Evolutionary conservation across 129 eudicot species (phyloP).

Genomic region (Tagetes patula): DNA sequence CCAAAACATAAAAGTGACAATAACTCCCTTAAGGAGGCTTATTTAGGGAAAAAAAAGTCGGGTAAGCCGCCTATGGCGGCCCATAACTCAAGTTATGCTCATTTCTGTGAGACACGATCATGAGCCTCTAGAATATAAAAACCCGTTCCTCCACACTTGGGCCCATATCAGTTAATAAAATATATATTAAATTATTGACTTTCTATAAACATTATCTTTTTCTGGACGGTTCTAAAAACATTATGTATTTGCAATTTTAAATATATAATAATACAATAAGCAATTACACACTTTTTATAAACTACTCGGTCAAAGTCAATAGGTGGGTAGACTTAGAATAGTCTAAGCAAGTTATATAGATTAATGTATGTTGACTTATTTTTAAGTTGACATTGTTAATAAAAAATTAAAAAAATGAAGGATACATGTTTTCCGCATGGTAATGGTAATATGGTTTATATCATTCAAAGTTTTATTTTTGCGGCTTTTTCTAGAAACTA

Average conservation of each 20-base stretch:
- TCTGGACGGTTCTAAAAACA: background rate
- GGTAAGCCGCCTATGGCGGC: too few species aligned
- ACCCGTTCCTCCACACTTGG: too few species aligned
- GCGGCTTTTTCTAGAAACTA: slow-evolving; percentile 4
- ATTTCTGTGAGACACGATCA: too few species aligned
- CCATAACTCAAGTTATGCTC: too few species aligned
- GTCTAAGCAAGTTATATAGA: background rate
- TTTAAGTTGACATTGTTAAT: background rate
- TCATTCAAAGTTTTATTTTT: background rate
- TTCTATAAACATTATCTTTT: background rate
- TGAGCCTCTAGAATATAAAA: too few species aligned
- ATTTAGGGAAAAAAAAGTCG: too few species aligned
- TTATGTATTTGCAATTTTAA: background rate
- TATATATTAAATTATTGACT: background rate
- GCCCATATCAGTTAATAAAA: background rate
- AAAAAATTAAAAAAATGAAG: background rate
- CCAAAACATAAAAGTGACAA: too few species aligned
- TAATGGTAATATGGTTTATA: background rate
- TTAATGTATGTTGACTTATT: background rate
- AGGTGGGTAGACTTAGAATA: background rate
- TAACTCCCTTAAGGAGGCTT: too few species aligned
- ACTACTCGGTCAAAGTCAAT: background rate
- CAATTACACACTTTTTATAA: background rate
- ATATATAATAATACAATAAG: background rate
- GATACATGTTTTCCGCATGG: background rate